Conservation (phyloP, 148 eudicot species). For the Silene uniflora region DNA sequence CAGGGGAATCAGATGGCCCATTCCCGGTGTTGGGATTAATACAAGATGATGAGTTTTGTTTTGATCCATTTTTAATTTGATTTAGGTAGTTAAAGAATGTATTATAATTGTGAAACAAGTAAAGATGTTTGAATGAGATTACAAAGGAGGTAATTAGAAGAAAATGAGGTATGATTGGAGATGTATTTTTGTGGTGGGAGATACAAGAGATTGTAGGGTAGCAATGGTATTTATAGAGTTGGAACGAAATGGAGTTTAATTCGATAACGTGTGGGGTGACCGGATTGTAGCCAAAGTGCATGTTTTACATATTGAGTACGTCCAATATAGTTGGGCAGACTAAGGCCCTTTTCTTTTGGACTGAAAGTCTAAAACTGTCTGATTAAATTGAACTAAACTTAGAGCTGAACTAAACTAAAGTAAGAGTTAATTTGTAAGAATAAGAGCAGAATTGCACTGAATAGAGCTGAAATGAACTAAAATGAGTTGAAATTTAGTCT, state of each 20-base stretch:
- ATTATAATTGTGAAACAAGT: too few relatives aligned
- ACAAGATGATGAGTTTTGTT: conserved; percentile 32
- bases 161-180: neutral
- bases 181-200: conserved; percentile 5
- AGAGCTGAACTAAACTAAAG: too few relatives aligned
- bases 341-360: too few relatives aligned
- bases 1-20: conserved; percentile 56
- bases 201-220: conserved; percentile 7
- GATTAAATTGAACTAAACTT: too few relatives aligned
- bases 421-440: too few relatives aligned
- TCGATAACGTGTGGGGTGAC: neutral
- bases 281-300: neutral
- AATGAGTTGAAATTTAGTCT: too few relatives aligned
- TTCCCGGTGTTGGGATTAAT: conserved; percentile 50
- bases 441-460: too few relatives aligned
- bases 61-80: neutral
- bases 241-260: too few relatives aligned
- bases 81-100: neutral
- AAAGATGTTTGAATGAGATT: neutral
- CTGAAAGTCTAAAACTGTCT: too few relatives aligned
- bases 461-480: too few relatives aligned
- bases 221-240: conserved; percentile 13
- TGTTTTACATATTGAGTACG: neutral
- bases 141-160: neutral
- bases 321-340: too few relatives aligned